Percentiles rank a stretch among this genome's conserved stretches.
These are phyloP conservation scores for Coemansia sp. DNA, from an alignment of 192 early-diverging fungal species.

Conservation along the genomic window DNA sequence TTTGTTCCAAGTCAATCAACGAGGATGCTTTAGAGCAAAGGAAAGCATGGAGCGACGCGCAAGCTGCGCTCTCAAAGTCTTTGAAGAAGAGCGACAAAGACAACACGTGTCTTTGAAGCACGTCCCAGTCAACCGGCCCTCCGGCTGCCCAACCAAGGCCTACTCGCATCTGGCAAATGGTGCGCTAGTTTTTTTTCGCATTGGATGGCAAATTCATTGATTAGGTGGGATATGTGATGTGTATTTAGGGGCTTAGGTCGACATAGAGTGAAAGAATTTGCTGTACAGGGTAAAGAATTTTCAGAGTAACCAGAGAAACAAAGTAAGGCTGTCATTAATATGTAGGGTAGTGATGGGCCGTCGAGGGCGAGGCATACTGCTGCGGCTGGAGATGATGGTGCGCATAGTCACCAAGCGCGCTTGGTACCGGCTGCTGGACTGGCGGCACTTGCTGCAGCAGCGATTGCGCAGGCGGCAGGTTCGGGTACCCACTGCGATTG, in stretches of 20 bases:
- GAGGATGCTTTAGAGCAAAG: no score
- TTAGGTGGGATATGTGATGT: background rate
- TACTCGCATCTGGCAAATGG: no score
- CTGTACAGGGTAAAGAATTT: constrained; percentile 18
- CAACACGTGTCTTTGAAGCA: no score
- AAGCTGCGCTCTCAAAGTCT: no score
- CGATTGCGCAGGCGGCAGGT: constrained; percentile 44
- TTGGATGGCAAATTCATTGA: background rate
- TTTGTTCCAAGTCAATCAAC: no score
- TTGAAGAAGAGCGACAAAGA: no score
- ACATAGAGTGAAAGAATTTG: background rate
- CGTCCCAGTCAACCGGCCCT: no score
- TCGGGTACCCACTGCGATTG: constrained; percentile 15
- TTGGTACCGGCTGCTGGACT: constrained; percentile 6
- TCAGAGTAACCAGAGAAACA: background rate
- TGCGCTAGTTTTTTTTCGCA: no score
- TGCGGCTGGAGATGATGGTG: constrained; percentile 4
- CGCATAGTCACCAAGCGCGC: constrained; percentile 8
- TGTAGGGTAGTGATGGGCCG: constrained; percentile 13
- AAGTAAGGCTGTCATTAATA: constrained; percentile 1
- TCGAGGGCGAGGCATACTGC: constrained; percentile 15
- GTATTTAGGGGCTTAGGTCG: background rate
- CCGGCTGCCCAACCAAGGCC: no score
- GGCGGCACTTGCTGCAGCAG: constrained; percentile 46
- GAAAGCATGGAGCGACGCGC: no score